Percentiles rank a stretch among this genome's conserved stretches.
These are phyloP conservation scores for Yamadazyma phyllophila DNA, from an alignment of 805 yeast species.

Conservation along the genomic window DNA sequence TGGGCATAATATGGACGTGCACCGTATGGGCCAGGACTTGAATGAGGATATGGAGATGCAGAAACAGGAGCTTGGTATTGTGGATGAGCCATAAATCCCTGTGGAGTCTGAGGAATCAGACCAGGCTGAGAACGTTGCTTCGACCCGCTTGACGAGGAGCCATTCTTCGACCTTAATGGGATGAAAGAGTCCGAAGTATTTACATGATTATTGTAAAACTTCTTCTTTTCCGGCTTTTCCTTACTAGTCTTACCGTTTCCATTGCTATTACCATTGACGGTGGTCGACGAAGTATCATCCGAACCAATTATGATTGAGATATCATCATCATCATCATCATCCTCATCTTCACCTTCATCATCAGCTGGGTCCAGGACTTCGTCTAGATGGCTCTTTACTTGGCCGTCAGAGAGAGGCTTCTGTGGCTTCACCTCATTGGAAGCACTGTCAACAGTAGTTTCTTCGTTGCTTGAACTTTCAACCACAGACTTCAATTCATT, in stretches of 20 bases:
- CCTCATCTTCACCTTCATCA: slow-evolving; percentile 16
- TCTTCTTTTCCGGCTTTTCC: slow-evolving; percentile 13
- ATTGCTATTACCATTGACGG: slow-evolving; percentile 15
- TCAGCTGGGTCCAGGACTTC: slow-evolving; percentile 7
- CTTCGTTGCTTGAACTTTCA: neutral
- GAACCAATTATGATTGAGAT: slow-evolving; percentile 38
- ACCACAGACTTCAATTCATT: neutral
- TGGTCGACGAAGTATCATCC: slow-evolving; percentile 26
- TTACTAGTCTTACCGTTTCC: slow-evolving; percentile 4
- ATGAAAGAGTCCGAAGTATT: slow-evolving; percentile 24
- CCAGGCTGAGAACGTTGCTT: neutral
- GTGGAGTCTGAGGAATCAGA: slow-evolving; percentile 7
- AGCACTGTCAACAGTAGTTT: neutral
- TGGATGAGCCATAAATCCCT: slow-evolving; percentile 6
- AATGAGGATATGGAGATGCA: slow-evolving; percentile 10
- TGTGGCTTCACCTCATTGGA: too few species aligned
- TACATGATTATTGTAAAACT: slow-evolving; percentile 10
- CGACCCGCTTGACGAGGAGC: slow-evolving; percentile 1
- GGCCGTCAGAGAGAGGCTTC: neutral
- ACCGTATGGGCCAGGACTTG: slow-evolving; percentile 8
- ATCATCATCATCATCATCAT: slow-evolving; percentile 35
- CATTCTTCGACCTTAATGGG: slow-evolving; percentile 13
- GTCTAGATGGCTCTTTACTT: neutral
- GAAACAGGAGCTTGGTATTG: neutral
- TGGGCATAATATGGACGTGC: slow-evolving; percentile 4